These are phyloP conservation scores for Pistacia atlantica DNA, from an alignment of 345 rosid genomes.

Conservation along the genomic window DNA sequence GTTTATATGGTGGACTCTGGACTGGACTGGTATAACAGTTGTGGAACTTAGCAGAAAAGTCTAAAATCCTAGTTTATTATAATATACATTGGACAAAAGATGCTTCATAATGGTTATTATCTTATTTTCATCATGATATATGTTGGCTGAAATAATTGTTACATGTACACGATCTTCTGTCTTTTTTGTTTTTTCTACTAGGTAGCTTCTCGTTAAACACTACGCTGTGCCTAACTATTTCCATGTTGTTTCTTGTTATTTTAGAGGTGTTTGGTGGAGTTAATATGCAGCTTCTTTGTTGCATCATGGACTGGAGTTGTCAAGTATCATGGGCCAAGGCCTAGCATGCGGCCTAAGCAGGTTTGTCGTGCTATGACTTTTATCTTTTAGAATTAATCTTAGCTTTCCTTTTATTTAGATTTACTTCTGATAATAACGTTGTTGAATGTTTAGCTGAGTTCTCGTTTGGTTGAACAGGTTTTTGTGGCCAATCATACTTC, in stretches of 20 bases:
- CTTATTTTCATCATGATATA: not conserved
- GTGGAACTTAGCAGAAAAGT: not conserved
- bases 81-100: not conserved
- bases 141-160: not conserved
- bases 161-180: not conserved
- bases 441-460: slow-evolving; percentile 7
- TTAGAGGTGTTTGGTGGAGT: slow-evolving; percentile 93
- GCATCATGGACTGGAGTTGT: slow-evolving; percentile 99
- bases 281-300: slow-evolving; percentile 98
- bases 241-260: slow-evolving; percentile 18
- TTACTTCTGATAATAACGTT: not conserved
- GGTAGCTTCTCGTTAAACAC: not conserved
- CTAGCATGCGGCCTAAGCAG: slow-evolving; percentile 97
- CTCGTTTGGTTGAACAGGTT: slow-evolving; percentile 56
- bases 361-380: slow-evolving; percentile 29
- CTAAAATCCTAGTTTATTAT: not conserved
- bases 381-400: not conserved
- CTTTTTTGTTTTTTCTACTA: not conserved
- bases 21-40: not conserved
- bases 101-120: no score
- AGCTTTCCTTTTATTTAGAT: not conserved
- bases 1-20: not conserved
- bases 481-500: slow-evolving; percentile 99
- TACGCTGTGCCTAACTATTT: slow-evolving; percentile 1
- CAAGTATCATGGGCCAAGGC: slow-evolving; percentile 95